Evolutionary conservation across 1,284 basidiomycete genomes (phyloP), one percentile per base, ranked within the genome.

Genomic region (Trametes pubescens): DNA sequence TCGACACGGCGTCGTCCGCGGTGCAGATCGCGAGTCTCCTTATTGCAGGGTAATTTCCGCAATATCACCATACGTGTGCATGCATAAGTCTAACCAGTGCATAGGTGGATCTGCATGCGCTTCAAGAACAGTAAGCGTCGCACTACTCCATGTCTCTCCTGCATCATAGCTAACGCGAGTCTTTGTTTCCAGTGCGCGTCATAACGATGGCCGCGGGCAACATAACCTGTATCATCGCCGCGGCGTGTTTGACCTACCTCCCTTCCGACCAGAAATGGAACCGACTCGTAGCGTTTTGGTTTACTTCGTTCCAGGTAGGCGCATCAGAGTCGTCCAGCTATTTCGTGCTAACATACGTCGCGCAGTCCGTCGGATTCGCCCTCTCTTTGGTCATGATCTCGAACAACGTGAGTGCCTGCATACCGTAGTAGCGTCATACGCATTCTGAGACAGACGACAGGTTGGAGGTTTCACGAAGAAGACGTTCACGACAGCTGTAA

Each of bases 231-330:
- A 75, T 76, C 48, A 69, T 75, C 32, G 73, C 75, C 0, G 73
- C 74, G 3, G 75, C 73, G 7, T 73, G 70, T 14, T 56, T 77
- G 57, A 74, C 75, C 1, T 76, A 75, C 54, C 71, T 72, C 2
- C 75, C 75, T 6, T 59, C 66, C 2, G 70, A 75, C 35, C 69
- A 76, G 61, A 72, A 73, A 59, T 76, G 76, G 75, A 75, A 73
- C 59, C 71, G 76, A 0, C 69, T 77, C 10, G 71, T 76, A 13
- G 75, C 74, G 6, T 77, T 73, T 58, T 76, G 75, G 74, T 77
- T 76, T 64, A 77, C 75, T 0, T 67, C 67, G 0, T 74, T 73
- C 61, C 71, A 72, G 51, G 69, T 66, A 11, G 7, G 61, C 16
- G 7, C 46, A 16, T n/a, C 9, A 6, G 3, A 2, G 29, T 16